Percentiles rank a stretch among this genome's conserved stretches.
Conservation (phyloP, 805 yeast genomes). For the Candida suzukii region DNA sequence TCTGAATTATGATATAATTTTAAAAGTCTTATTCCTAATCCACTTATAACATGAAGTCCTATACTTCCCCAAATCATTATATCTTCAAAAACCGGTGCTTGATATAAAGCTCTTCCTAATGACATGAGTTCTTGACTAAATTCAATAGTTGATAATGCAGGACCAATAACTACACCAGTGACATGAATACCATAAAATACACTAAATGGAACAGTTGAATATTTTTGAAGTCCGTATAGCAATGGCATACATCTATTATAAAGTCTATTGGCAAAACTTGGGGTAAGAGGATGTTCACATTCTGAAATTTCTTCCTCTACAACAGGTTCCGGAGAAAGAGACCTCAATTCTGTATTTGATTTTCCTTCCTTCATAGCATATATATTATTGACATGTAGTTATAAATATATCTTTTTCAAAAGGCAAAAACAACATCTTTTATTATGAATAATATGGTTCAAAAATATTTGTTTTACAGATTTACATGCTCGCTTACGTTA, state of each 20-base stretch:
- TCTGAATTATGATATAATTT: slow-evolving; percentile 17
- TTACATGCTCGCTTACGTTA: no score
- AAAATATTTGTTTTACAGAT: no score
- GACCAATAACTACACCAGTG: slow-evolving; percentile 45
- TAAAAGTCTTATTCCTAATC: slow-evolving; percentile 37
- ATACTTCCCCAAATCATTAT: slow-evolving; percentile 40
- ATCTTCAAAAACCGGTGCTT: slow-evolving; percentile 42
- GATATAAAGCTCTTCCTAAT: slow-evolving; percentile 57
- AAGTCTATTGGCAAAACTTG: neutral
- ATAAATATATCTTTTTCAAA: no score
- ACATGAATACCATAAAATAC: slow-evolving; percentile 54
- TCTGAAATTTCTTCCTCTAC: neutral
- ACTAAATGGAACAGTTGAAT: slow-evolving; percentile 51
- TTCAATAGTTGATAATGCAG: slow-evolving; percentile 36
- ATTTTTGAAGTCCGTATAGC: slow-evolving; percentile 38
- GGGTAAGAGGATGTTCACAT: neutral
- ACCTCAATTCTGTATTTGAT: neutral
- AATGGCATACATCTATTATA: slow-evolving; percentile 8
- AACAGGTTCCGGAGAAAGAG: slow-evolving; percentile 15
- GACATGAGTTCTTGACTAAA: slow-evolving; percentile 49
- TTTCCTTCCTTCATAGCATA: no score
- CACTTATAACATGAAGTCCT: slow-evolving; percentile 44
- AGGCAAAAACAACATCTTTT: no score
- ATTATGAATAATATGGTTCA: no score
- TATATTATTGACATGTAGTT: no score